phyloP scores from a whole-genome alignment of 768 basidiomycete genomes.

The Mycena amicta region DNA sequence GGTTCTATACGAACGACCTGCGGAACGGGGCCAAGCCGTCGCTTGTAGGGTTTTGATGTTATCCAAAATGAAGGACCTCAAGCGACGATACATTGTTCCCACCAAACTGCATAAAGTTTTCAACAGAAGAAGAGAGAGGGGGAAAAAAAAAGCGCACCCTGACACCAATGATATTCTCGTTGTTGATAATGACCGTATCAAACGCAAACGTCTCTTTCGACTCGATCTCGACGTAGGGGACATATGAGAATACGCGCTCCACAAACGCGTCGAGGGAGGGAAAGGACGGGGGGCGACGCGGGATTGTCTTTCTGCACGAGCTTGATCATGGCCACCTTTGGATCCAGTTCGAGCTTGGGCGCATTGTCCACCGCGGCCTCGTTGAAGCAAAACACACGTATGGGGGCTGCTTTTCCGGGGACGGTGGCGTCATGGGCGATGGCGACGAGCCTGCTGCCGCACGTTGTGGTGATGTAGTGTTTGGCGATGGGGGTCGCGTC shows the following conservation, averaged over 20 bases:
- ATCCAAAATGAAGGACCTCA: conserved; percentile 8
- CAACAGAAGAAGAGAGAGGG: background rate
- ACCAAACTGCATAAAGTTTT: background rate
- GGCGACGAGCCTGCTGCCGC: conserved; percentile 7
- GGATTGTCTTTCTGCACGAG: conserved; percentile 1
- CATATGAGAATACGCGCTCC: background rate
- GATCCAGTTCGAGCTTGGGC: no score
- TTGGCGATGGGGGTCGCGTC: background rate
- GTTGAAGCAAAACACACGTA: conserved; percentile 12
- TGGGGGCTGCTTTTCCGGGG: conserved; percentile 7
- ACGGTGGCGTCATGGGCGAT: conserved; percentile 1
- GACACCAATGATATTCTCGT: conserved; percentile 14
- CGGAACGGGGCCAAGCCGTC: conserved; percentile 5
- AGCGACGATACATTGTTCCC: background rate
- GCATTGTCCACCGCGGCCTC: background rate
- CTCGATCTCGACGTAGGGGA: conserved; percentile 9
- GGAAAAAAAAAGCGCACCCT: conserved; percentile 1
- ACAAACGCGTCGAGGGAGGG: background rate
- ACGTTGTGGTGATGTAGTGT: conserved; percentile 16
- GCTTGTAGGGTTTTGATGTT: conserved; percentile 1
- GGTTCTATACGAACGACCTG: conserved; percentile 17
- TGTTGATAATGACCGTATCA: conserved; percentile 13
- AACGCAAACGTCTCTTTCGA: conserved; percentile 8
- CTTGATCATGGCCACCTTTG: no score
- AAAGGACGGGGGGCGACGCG: background rate